Evolutionary conservation across 2,329 filamentous ascomycete species (phyloP).

Genomic region (Penicillium sp.): DNA sequence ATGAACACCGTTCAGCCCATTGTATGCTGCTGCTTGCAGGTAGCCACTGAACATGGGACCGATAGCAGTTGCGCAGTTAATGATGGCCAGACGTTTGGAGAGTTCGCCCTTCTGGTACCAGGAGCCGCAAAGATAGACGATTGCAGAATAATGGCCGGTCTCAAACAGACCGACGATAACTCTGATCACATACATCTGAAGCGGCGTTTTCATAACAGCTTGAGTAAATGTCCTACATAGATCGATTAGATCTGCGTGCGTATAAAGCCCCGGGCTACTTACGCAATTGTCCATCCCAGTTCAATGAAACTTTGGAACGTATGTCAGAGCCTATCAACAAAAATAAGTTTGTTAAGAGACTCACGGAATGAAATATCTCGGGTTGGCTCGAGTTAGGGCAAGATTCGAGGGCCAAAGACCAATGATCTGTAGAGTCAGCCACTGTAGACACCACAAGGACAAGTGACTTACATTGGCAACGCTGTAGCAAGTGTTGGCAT

Average conservation of each 20-base stretch:
- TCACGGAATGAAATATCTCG: not conserved
- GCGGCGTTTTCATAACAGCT: not conserved
- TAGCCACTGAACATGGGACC: not conserved
- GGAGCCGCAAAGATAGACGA: not conserved
- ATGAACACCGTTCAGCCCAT: not conserved
- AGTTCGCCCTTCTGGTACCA: conserved; percentile 1
- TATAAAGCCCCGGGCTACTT: not conserved
- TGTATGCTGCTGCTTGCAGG: not conserved
- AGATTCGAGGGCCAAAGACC: not conserved
- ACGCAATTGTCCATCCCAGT: not conserved
- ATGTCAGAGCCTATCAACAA: not conserved
- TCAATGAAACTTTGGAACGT: not conserved
- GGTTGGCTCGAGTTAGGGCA: not conserved
- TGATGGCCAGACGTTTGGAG: not conserved
- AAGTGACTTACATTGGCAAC: not conserved
- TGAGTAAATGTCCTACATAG: not conserved
- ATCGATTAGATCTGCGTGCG: too few relatives aligned
- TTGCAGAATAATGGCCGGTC: not conserved
- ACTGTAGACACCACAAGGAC: too few relatives aligned
- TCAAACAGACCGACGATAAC: not conserved
- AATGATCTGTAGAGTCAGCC: not conserved
- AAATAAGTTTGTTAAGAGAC: too few relatives aligned
- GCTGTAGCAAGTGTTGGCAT: not conserved
- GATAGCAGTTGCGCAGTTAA: not conserved
- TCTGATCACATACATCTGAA: not conserved